Conservation (phyloP, 306 rosid genomes). For the Rosa rugosa region DNA sequence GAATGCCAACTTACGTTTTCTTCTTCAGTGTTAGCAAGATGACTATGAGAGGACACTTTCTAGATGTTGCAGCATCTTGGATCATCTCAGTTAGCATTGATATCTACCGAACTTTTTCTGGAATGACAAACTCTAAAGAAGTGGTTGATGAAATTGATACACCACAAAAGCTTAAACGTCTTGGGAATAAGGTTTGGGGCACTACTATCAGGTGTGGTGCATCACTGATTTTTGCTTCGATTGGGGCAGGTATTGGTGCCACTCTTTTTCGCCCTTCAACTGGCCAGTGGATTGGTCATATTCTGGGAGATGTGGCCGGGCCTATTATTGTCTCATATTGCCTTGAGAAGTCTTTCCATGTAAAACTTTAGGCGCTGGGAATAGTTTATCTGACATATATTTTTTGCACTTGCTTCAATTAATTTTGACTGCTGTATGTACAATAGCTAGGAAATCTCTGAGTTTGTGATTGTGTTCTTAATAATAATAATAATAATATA, state of each 20-base stretch:
- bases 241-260: constrained; percentile 87
- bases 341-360: constrained; percentile 34
- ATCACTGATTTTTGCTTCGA: constrained; percentile 70
- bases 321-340: constrained; percentile 54
- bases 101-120: constrained; percentile 40
- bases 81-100: constrained; percentile 69
- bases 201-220: constrained; percentile 62
- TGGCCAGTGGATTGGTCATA: constrained; percentile 82
- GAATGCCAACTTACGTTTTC: constrained; percentile 55
- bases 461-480: too few species aligned
- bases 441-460: too few species aligned
- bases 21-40: constrained; percentile 58
- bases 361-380: constrained; percentile 35
- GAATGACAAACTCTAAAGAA: constrained; percentile 29
- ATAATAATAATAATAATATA: too few species aligned
- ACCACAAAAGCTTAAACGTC: constrained; percentile 31
- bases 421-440: too few species aligned
- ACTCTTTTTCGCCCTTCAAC: constrained; percentile 53
- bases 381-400: neutral
- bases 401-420: too few species aligned
- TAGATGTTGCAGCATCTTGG: constrained; percentile 88
- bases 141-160: constrained; percentile 35
- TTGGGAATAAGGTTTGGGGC: constrained; percentile 44
- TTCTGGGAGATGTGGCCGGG: constrained; percentile 75
- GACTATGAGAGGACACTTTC: constrained; percentile 70